Base-by-base conservation (phyloP, 495 filamentous ascomycete genomes). In the Astrothelium subdiscretum region DNA sequence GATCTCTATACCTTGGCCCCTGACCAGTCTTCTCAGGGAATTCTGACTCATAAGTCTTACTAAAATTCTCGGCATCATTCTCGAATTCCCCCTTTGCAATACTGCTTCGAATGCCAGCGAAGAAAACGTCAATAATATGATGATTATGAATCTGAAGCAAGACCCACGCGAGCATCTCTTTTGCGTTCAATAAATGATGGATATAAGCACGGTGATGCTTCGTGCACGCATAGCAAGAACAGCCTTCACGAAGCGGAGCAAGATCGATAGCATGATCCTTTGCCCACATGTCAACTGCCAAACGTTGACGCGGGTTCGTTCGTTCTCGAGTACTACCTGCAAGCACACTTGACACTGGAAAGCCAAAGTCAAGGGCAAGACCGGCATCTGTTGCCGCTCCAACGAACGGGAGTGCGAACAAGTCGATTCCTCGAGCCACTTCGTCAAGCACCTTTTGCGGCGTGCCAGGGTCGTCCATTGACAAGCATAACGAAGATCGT, bases 81-180 rank as follows among this genome's bases (percentile, higher is more conserved):
- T 90, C 85, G 58, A 92, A 95, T 22, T 76, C 84, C 4, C 78
- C 81, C 0, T 73, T 72, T 20, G 75, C 73, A 18, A 91, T 87
- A 57, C 79, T 84, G 2, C 71, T 68, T 6, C 92, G 83, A 4
- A 95, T 77, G 0, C 77, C 77, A 0, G 77, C 70, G 71, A 97
- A 96, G 77, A 98, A 97, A 0, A 69, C 44, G 59, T 84, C 79
- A 54, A 95, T 71, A 1, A 88, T 74, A 31, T 85, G 78, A 67
- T 89, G 81, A 70, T 98, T 98, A 74, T 98, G 94, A 13, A 95
- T 79, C 71, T 96, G 92, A 29, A 98, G 76, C 15, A 98, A 79
- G 2, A 89, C 87, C 94, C 94, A 98, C 27, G 84, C 92, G 2
- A 96, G 84, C 95, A 98, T 97, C 72, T 98, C 94, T 66, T 91